Percentiles rank a stretch among this genome's conserved stretches.
These are phyloP conservation scores for Francoa sonchifolia DNA, from an alignment of 441 rosid species.

Conservation along the genomic window DNA sequence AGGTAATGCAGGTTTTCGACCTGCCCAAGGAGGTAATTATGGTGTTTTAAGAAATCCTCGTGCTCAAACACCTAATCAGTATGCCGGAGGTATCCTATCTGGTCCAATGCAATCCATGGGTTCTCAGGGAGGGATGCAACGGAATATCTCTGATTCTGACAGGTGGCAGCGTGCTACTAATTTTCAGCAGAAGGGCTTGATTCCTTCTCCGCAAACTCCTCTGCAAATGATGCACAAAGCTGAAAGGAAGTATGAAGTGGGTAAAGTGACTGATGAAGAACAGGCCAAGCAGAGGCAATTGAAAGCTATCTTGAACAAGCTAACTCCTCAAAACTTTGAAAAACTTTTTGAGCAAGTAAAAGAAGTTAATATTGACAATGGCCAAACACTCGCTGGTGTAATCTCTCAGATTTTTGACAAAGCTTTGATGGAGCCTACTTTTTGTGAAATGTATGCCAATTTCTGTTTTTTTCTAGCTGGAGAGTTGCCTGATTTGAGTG, in stretches of 20 bases:
- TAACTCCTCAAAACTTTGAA: slow-evolving; percentile 93
- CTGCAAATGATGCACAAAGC: slow-evolving; percentile 83
- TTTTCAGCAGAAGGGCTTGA: slow-evolving; percentile 63
- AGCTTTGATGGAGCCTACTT: slow-evolving; percentile 97
- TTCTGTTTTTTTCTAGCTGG: slow-evolving; percentile 64
- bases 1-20: slow-evolving; percentile 38
- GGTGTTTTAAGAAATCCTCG: slow-evolving; percentile 71
- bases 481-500: slow-evolving; percentile 58
- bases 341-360: slow-evolving; percentile 84
- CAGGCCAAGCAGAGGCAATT: slow-evolving; percentile 70
- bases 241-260: slow-evolving; percentile 82
- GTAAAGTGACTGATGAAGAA: slow-evolving; percentile 68
- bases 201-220: slow-evolving; percentile 83
- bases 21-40: slow-evolving; percentile 63
- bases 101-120: slow-evolving; percentile 69
- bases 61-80: slow-evolving; percentile 32
- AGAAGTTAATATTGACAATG: slow-evolving; percentile 69
- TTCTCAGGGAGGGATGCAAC: slow-evolving; percentile 52
- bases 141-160: slow-evolving; percentile 56
- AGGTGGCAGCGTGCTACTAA: slow-evolving; percentile 76
- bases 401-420: slow-evolving; percentile 93
- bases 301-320: slow-evolving; percentile 82
- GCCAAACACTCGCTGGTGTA: slow-evolving; percentile 59
- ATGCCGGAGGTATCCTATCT: slow-evolving; percentile 43
- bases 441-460: slow-evolving; percentile 95